Conservation (phyloP, 2,329 filamentous ascomycete genomes). For the Neonectria magnoliae region DNA sequence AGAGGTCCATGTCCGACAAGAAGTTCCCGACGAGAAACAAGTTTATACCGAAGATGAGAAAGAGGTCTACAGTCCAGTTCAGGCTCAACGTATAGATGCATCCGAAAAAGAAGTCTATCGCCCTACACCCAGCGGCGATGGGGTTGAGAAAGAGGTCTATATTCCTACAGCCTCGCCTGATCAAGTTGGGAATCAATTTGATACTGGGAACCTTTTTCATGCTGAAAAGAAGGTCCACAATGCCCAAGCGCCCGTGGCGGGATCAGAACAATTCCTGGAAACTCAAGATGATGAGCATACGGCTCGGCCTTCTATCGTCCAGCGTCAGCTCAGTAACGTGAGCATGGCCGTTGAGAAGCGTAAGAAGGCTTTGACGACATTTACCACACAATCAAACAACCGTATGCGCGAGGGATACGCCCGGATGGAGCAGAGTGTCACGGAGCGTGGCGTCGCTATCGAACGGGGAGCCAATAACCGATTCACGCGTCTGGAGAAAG, state of each 20-base stretch:
- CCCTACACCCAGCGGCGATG: background rate
- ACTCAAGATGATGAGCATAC: background rate
- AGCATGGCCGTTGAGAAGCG: constrained; percentile 30
- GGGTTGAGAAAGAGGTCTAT: constrained; percentile 23
- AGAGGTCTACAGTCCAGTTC: constrained; percentile 8
- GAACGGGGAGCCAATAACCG: constrained; percentile 15
- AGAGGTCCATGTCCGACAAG: constrained; percentile 9
- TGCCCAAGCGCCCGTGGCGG: background rate
- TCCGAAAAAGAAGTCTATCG: constrained; percentile 24
- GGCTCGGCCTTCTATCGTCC: background rate
- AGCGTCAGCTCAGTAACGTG: constrained; percentile 19
- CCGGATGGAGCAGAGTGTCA: constrained; percentile 17
- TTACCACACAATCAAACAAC: constrained; percentile 21
- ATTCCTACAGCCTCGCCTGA: background rate
- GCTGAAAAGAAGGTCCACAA: constrained; percentile 21
- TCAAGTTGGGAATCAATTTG: background rate
- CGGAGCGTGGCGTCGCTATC: constrained; percentile 14
- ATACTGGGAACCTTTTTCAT: background rate
- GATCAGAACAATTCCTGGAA: background rate
- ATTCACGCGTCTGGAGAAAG: constrained; percentile 7
- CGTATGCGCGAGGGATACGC: constrained; percentile 18
- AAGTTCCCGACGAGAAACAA: background rate
- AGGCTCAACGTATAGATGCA: background rate
- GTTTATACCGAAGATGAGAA: constrained; percentile 26
- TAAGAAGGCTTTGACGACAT: constrained; percentile 27